Evolutionary conservation across 352 stramenopile species (phyloP).

Genomic region (Globisporangium perplexum): DNA sequence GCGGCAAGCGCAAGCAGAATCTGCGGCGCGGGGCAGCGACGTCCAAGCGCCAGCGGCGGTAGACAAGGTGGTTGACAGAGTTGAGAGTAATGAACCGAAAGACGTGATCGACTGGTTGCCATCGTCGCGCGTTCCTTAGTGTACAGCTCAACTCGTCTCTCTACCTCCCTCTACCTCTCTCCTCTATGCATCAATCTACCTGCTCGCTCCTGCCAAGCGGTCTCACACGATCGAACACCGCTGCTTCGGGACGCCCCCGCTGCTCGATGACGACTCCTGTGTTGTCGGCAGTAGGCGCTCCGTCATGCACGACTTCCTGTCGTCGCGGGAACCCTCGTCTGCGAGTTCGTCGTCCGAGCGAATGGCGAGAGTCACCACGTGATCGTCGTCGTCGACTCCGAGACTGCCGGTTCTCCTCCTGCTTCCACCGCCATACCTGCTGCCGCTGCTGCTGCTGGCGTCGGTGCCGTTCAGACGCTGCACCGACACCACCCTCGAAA

Average conservation of each 20-base stretch:
- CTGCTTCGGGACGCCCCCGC: not conserved
- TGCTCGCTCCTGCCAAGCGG: too few species aligned
- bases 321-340: not conserved
- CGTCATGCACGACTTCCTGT: not conserved
- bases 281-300: not conserved
- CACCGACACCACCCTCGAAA: constrained; percentile 28
- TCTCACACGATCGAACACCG: not conserved
- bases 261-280: not conserved
- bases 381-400: not conserved
- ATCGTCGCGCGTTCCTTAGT: too few species aligned
- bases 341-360: not conserved
- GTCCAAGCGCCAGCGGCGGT: constrained; percentile 22
- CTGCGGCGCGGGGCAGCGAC: constrained; percentile 8
- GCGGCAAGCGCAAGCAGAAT: constrained; percentile 24
- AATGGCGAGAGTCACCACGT: not conserved
- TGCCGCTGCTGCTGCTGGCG: constrained; percentile 21
- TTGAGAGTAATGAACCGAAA: too few species aligned
- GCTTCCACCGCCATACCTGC: too few species aligned
- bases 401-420: not conserved
- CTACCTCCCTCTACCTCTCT: too few species aligned
- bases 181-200: not conserved
- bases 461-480: constrained; percentile 37
- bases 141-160: too few species aligned
- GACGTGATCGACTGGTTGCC: too few species aligned
- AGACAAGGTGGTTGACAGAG: too few species aligned